Conservation (phyloP, 495 filamentous ascomycete genomes). For the Trichoderma erinaceum region DNA sequence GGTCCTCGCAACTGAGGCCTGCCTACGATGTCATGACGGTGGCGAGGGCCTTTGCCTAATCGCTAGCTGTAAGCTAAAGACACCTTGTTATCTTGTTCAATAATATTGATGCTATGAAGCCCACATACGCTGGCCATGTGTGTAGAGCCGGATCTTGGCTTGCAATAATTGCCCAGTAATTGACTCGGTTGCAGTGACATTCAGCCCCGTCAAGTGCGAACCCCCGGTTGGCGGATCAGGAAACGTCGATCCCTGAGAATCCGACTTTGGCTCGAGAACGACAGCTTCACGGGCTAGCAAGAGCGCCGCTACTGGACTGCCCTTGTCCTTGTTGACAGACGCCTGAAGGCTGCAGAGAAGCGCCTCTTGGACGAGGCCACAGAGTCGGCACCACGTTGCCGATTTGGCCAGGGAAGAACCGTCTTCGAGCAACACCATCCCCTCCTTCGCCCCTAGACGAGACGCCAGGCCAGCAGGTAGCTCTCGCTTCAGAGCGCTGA, state of each 20-base stretch:
- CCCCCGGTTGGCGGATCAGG: conserved; percentile 1
- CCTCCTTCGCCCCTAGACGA: neutral
- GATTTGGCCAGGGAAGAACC: neutral
- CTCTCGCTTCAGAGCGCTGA: neutral
- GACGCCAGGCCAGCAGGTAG: neutral
- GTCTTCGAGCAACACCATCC: neutral
- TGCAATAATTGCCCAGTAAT: neutral
- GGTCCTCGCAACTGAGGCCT: neutral
- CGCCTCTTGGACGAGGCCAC: neutral
- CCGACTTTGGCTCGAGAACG: conserved; percentile 10
- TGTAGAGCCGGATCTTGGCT: conserved; percentile 11
- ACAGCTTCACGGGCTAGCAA: neutral
- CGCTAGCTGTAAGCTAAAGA: neutral
- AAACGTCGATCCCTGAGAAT: neutral
- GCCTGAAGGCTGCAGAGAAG: neutral
- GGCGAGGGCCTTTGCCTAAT: neutral
- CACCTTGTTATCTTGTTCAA: neutral
- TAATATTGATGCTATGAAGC: neutral
- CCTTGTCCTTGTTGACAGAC: neutral
- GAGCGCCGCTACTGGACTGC: neutral
- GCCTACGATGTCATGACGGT: conserved; percentile 8
- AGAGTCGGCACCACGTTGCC: neutral
- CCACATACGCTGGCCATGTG: neutral
- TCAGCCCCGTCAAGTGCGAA: conserved; percentile 1
- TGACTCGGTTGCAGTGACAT: neutral